A percentile compares a stretch with the other conserved stretches of the same genome.
Conservation (phyloP, 164 flowering plant species). For the Tetrastigma voinierianum region DNA sequence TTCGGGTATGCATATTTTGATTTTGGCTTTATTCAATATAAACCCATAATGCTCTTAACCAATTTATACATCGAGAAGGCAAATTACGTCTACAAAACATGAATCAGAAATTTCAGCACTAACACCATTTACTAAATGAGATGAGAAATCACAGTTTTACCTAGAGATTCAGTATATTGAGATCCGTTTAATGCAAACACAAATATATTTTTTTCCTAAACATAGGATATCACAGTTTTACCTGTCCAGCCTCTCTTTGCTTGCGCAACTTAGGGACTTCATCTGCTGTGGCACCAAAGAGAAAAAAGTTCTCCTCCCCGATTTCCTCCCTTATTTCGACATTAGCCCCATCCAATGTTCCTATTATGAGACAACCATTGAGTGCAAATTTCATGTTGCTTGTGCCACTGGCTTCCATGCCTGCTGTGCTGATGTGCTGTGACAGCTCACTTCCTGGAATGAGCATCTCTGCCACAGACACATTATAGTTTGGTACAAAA, state of each 20-base stretch:
- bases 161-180: neutral
- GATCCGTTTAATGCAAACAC: neutral
- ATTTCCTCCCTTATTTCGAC: slow-evolving; percentile 96
- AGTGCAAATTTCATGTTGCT: slow-evolving; percentile 99
- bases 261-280: slow-evolving; percentile 84
- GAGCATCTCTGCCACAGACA: slow-evolving; percentile 91
- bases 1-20: no score
- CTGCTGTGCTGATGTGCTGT: slow-evolving; percentile 97
- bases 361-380: slow-evolving; percentile 94
- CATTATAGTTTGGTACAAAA: slow-evolving; percentile 96
- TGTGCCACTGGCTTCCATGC: slow-evolving; percentile 99
- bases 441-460: slow-evolving; percentile 98
- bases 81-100: neutral
- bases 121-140: neutral
- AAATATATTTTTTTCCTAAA: neutral
- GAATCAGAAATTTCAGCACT: neutral
- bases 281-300: slow-evolving; percentile 93
- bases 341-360: slow-evolving; percentile 97
- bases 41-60: no score
- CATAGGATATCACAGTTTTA: slow-evolving; percentile 22
- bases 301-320: slow-evolving; percentile 90
- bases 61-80: no score
- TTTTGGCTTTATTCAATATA: no score
- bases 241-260: slow-evolving; percentile 92
- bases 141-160: neutral